Evolutionary conservation across 805 yeast genomes (phyloP).

Genomic region (Teunomyces cretensis): DNA sequence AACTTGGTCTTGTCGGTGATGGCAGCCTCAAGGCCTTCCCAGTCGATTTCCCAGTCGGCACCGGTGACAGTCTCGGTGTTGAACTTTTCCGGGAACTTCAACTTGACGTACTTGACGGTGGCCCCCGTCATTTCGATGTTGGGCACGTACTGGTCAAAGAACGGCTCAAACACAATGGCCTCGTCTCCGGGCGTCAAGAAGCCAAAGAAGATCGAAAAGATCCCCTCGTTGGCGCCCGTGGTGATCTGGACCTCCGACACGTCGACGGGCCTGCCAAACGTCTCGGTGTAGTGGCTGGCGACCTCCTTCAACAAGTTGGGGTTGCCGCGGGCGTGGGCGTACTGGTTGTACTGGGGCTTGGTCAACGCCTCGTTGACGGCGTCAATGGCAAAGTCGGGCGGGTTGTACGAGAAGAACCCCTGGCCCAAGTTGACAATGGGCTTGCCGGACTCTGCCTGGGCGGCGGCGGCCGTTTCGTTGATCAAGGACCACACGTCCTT

Average conservation of each 20-base stretch:
- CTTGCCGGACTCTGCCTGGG: conserved; percentile 66
- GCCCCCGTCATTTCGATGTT: conserved; percentile 95
- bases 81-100: conserved; percentile 79
- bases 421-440: conserved; percentile 90
- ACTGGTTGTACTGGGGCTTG: conserved; percentile 79
- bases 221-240: conserved; percentile 97
- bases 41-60: conserved; percentile 84
- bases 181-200: conserved; percentile 87
- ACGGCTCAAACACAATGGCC: conserved; percentile 94
- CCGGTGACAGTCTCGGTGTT: conserved; percentile 65
- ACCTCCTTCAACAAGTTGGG: conserved; percentile 71
- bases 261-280: conserved; percentile 56
- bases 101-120: conserved; percentile 79
- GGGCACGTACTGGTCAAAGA: conserved; percentile 94
- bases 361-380: conserved; percentile 79
- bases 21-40: conserved; percentile 69
- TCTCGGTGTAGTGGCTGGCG: conserved; percentile 67
- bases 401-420: conserved; percentile 94
- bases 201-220: conserved; percentile 80
- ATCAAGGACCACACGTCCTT: conserved; percentile 95
- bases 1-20: conserved; percentile 77
- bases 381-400: conserved; percentile 87
- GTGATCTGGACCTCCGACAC: conserved; percentile 73
- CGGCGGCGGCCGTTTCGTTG: conserved; percentile 91
- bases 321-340: conserved; percentile 88